These are phyloP conservation scores for Litchi chinensis DNA, from an alignment of 345 rosid species.

Conservation along the genomic window DNA sequence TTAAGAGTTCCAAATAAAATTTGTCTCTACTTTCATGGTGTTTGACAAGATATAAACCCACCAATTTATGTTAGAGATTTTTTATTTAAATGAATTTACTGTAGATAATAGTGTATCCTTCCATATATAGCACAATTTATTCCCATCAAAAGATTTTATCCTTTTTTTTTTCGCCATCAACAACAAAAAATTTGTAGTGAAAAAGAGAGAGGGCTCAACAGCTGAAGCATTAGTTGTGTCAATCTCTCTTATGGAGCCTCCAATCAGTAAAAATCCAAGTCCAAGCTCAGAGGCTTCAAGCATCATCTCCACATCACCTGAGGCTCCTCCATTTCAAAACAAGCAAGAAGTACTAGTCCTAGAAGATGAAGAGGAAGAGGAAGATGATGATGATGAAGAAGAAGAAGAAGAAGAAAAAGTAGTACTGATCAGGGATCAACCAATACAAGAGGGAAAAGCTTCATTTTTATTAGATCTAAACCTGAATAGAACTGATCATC, in stretches of 20 bases:
- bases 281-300: constrained; percentile 32
- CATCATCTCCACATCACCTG: constrained; percentile 29
- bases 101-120: constrained; percentile 16
- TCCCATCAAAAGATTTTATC: constrained; percentile 23
- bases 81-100: constrained; percentile 15
- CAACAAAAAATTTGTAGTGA: constrained; percentile 17
- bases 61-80: not conserved
- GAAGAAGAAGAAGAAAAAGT: constrained; percentile 26
- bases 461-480: constrained; percentile 40
- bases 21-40: not conserved
- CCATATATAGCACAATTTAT: constrained; percentile 40
- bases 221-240: not conserved
- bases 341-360: constrained; percentile 16
- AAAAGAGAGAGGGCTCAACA: not conserved
- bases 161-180: constrained; percentile 1
- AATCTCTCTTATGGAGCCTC: constrained; percentile 41
- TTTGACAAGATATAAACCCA: constrained; percentile 30
- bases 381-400: not conserved
- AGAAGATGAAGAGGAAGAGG: constrained; percentile 12
- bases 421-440: constrained; percentile 23
- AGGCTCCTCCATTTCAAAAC: constrained; percentile 31
- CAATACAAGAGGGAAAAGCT: constrained; percentile 22
- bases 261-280: constrained; percentile 25
- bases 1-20: constrained; percentile 24
- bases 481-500: constrained; percentile 32